Conservation (phyloP, 768 basidiomycete species). For the Russula emetica region DNA sequence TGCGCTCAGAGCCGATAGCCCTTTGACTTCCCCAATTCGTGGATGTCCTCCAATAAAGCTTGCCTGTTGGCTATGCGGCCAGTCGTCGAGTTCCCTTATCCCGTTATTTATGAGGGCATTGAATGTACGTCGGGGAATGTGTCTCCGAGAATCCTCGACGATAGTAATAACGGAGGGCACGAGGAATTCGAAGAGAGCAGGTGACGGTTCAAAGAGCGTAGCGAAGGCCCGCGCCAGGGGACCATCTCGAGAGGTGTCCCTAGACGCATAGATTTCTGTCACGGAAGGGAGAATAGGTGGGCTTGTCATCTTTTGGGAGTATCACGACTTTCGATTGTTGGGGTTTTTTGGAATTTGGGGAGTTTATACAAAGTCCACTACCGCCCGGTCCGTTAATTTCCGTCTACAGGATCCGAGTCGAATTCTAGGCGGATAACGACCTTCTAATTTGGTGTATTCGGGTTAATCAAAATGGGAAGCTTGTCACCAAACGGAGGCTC, state of each 20-base stretch:
- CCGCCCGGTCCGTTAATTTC: not conserved
- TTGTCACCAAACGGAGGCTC: not conserved
- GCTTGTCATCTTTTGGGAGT: conserved; percentile 10
- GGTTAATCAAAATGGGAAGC: not conserved
- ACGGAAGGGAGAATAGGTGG: conserved; percentile 14
- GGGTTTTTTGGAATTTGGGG: not conserved
- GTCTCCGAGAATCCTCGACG: conserved; percentile 25
- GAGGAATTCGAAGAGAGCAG: conserved; percentile 63
- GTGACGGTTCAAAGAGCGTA: conserved; percentile 39
- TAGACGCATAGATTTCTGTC: conserved; percentile 19
- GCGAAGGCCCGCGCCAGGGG: conserved; percentile 38
- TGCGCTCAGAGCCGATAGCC: conserved; percentile 69
- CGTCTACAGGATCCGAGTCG: not conserved
- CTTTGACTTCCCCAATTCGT: conserved; percentile 78
- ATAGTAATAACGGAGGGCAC: conserved; percentile 55
- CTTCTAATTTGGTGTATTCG: too few species aligned
- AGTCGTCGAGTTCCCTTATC: conserved; percentile 46
- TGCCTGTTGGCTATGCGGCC: conserved; percentile 50
- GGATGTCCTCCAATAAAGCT: conserved; percentile 82
- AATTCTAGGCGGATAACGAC: too few species aligned
- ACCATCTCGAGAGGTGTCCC: conserved; percentile 21
- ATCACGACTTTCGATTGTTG: not conserved
- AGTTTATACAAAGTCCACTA: not conserved
- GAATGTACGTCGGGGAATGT: conserved; percentile 37
- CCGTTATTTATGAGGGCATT: conserved; percentile 52